Evolutionary conservation across 208 protist genomes (phyloP).

Genomic region (Crithidia fasciculata): DNA sequence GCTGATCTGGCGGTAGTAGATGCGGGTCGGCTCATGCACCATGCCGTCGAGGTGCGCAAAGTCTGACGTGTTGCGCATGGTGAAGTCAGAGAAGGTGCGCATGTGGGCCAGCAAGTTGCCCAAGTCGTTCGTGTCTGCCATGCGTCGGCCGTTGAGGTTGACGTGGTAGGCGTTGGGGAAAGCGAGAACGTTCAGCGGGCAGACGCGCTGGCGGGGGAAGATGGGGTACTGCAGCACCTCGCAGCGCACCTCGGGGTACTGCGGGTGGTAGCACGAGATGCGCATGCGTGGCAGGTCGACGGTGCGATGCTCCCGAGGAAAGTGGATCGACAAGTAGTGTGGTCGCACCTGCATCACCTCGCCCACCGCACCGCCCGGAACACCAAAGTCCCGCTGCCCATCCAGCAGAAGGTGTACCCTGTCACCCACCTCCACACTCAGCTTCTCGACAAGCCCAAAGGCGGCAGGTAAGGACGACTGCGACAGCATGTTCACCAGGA

Average conservation of each 20-base stretch:
- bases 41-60: conserved; percentile 81
- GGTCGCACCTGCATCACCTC: conserved; percentile 80
- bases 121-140: conserved; percentile 91
- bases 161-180: conserved; percentile 66
- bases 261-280: conserved; percentile 67
- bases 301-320: conserved; percentile 74
- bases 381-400: conserved; percentile 51
- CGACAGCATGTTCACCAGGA: conserved; percentile 77
- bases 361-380: conserved; percentile 78
- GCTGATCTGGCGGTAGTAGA: conserved; percentile 84
- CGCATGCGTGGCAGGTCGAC: conserved; percentile 82
- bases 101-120: conserved; percentile 87
- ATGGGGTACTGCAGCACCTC: conserved; percentile 87
- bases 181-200: conserved; percentile 60
- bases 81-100: conserved; percentile 84
- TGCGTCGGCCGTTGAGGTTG: conserved; percentile 75
- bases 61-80: conserved; percentile 70
- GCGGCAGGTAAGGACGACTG: conserved; percentile 56
- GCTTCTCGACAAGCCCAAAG: conserved; percentile 66
- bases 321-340: conserved; percentile 83
- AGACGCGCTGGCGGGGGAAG: conserved; percentile 75
- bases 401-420: conserved; percentile 79
- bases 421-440: conserved; percentile 78
- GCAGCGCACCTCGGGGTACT: conserved; percentile 79
- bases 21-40: conserved; percentile 90